Percentiles rank a stretch among this genome's conserved stretches.
phyloP scores from a whole-genome alignment of 257 asterid genomes.

The Solanum gracilifrons region DNA sequence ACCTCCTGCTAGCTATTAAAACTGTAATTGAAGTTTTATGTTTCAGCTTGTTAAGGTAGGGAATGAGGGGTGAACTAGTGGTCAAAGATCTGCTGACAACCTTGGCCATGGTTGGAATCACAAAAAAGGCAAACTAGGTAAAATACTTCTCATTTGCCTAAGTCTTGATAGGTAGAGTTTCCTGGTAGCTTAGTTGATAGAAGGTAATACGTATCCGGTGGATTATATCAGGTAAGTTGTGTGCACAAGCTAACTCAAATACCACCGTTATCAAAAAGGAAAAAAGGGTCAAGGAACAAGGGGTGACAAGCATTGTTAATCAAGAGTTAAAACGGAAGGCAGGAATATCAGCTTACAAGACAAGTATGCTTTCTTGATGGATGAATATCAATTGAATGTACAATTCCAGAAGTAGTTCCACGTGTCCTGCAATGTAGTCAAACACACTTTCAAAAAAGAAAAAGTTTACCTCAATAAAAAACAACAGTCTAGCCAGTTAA shows the following conservation, averaged over 20 bases:
- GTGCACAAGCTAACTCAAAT: not conserved
- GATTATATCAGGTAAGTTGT: not conserved
- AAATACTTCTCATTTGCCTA: not conserved
- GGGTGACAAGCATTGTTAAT: not conserved
- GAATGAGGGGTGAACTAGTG: not conserved
- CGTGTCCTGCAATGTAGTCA: conserved; percentile 32
- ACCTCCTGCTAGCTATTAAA: not conserved
- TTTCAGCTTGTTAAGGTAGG: not conserved
- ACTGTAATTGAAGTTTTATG: not conserved
- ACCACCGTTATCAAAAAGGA: not conserved
- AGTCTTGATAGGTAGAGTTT: not conserved
- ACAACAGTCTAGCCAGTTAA: not conserved
- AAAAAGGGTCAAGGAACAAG: not conserved
- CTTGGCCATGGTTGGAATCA: not conserved
- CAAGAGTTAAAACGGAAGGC: not conserved
- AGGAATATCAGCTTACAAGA: conserved; percentile 46
- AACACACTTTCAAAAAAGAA: not conserved
- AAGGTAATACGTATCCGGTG: not conserved
- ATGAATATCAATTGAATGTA: conserved; percentile 82
- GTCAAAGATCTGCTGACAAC: not conserved
- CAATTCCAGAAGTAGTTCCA: conserved; percentile 54
- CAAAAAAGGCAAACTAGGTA: not conserved
- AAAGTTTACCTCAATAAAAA: not conserved
- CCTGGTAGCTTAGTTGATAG: not conserved
- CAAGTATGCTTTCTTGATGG: conserved; percentile 86